phyloP scores from a whole-genome alignment of 768 basidiomycete genomes.

The Xerocomellus intermedius region DNA sequence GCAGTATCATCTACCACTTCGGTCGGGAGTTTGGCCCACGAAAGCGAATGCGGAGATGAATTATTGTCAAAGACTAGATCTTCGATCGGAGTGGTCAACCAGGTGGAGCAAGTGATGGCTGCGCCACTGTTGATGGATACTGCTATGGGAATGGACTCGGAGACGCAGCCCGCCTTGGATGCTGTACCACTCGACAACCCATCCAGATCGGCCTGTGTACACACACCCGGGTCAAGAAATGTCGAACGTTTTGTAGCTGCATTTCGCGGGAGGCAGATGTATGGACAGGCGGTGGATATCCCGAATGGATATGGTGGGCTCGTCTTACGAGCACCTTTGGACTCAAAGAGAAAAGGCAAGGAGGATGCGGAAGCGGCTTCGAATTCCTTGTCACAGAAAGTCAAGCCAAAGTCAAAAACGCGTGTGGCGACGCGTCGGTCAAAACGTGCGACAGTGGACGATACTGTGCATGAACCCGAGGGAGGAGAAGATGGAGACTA shows the following conservation, averaged over 20 bases:
- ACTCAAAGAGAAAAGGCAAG: constrained; percentile 18
- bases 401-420: constrained; percentile 13
- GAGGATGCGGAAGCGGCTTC: not conserved
- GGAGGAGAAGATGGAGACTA: constrained; percentile 26
- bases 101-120: not conserved
- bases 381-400: constrained; percentile 1
- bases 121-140: not conserved
- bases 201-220: not conserved
- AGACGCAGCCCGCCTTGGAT: constrained; percentile 11
- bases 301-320: constrained; percentile 70
- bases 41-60: not conserved
- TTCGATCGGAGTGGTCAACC: not conserved
- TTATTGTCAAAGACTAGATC: not conserved
- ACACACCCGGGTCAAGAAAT: not conserved
- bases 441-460: constrained; percentile 29
- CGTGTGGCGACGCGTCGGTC: constrained; percentile 10
- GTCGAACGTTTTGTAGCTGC: constrained; percentile 46
- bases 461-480: constrained; percentile 27
- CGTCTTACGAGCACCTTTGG: constrained; percentile 42
- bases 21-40: not conserved
- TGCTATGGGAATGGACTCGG: constrained; percentile 2
- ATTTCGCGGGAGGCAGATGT: constrained; percentile 74
- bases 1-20: constrained; percentile 7
- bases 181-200: not conserved
- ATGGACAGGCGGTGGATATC: constrained; percentile 59